These are phyloP conservation scores for Termitomyces titanicus DNA, from an alignment of 768 basidiomycete species.

Conservation along the genomic window DNA sequence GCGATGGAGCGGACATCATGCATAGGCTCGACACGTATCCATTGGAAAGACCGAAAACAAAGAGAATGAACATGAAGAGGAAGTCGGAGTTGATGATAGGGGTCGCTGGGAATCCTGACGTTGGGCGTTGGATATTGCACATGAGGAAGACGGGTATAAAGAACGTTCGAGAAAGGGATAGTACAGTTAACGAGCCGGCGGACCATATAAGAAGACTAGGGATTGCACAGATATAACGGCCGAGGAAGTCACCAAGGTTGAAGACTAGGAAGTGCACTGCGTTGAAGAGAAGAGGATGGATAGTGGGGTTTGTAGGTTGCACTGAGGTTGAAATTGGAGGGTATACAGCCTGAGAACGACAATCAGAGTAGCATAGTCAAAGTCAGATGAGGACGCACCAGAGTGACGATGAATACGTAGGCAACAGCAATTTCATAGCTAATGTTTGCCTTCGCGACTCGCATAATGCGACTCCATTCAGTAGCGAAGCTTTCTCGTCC, in stretches of 20 bases:
- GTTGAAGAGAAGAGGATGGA: conserved; percentile 82
- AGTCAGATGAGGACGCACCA: conserved; percentile 46
- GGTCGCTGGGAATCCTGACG: conserved; percentile 20
- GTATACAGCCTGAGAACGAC: conserved; percentile 64
- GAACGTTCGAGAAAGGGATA: conserved; percentile 69
- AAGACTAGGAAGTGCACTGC: conserved; percentile 76
- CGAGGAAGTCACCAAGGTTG: conserved; percentile 68
- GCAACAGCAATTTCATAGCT: conserved; percentile 70
- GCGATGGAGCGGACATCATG: conserved; percentile 81
- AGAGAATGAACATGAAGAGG: conserved; percentile 70
- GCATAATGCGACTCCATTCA: conserved; percentile 41
- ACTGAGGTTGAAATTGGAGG: conserved; percentile 85
- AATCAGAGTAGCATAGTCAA: background rate
- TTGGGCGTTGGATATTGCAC: conserved; percentile 73
- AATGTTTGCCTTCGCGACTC: conserved; percentile 61
- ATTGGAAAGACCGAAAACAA: conserved; percentile 75
- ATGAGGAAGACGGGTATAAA: conserved; percentile 88
- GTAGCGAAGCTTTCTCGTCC: conserved; percentile 21
- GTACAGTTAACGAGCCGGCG: conserved; percentile 50
- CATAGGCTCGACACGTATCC: conserved; percentile 78
- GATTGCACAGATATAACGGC: conserved; percentile 66
- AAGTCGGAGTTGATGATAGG: conserved; percentile 76
- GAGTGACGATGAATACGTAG: conserved; percentile 75
- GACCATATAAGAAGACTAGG: conserved; percentile 69
- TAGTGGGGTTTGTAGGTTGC: conserved; percentile 54